Percentiles rank a stretch among this genome's conserved stretches.
phyloP scores from a whole-genome alignment of 2,329 filamentous ascomycete species.

The Alternaria dauci region DNA sequence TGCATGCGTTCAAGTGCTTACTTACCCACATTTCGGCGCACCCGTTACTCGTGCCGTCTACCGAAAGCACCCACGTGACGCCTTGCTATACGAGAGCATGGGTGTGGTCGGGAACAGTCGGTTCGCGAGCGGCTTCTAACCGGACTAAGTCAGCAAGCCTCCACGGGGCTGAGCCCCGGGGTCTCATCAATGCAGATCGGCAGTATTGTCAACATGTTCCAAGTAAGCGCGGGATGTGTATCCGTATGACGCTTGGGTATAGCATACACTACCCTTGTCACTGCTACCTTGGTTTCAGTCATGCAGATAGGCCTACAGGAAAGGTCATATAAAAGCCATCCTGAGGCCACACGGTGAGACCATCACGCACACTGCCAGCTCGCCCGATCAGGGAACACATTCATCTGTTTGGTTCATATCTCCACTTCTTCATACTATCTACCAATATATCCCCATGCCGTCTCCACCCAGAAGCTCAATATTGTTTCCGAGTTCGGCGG shows the following conservation, averaged over 20 bases:
- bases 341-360: slow-evolving; percentile 27
- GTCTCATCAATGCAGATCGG: slow-evolving; percentile 27
- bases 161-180: slow-evolving; percentile 30
- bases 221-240: slow-evolving; percentile 37
- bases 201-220: slow-evolving; percentile 30
- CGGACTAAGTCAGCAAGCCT: slow-evolving; percentile 27
- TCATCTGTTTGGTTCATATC: background rate
- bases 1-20: slow-evolving; percentile 25
- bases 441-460: slow-evolving; percentile 35
- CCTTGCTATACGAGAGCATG: slow-evolving; percentile 9
- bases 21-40: slow-evolving; percentile 26
- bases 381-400: background rate
- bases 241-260: slow-evolving; percentile 35
- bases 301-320: slow-evolving; percentile 17
- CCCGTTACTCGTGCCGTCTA: slow-evolving; percentile 30
- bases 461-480: slow-evolving; percentile 45
- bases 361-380: slow-evolving; percentile 14
- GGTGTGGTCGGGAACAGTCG: slow-evolving; percentile 21
- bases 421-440: background rate
- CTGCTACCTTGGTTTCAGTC: slow-evolving; percentile 15
- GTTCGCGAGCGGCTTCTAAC: slow-evolving; percentile 24
- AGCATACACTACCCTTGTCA: slow-evolving; percentile 19
- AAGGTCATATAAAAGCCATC: slow-evolving; percentile 35
- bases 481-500: slow-evolving; percentile 46
- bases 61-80: slow-evolving; percentile 12